Conservation (phyloP, 1,284 basidiomycete species). For the Microbotryum violaceum region DNA sequence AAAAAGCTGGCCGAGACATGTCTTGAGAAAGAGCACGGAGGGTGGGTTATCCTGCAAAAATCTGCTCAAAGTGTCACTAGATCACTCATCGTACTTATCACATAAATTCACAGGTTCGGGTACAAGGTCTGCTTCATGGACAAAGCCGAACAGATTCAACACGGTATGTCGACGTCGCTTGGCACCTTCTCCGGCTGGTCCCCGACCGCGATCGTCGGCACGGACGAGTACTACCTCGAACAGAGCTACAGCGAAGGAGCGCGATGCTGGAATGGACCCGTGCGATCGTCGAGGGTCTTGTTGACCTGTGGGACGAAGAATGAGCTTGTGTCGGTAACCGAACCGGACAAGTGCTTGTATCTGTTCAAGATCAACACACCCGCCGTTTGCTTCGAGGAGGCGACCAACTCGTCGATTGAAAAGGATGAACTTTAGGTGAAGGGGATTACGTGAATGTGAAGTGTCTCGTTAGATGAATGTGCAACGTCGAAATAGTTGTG, state of each 20-base stretch:
- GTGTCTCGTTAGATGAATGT: not conserved
- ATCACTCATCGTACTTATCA: not conserved
- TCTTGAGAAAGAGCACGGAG: slow-evolving; percentile 73
- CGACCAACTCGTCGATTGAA: not conserved
- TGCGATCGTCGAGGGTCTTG: not conserved
- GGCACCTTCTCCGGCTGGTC: slow-evolving; percentile 52
- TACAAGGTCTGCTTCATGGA: slow-evolving; percentile 96
- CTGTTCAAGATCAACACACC: slow-evolving; percentile 78
- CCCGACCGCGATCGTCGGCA: slow-evolving; percentile 51
- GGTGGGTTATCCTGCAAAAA: slow-evolving; percentile 51
- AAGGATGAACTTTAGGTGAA: slow-evolving; percentile 20
- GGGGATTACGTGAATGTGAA: not conserved
- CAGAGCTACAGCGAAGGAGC: slow-evolving; percentile 72
- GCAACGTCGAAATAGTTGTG: no score
- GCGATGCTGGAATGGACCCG: slow-evolving; percentile 91
- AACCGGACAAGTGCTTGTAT: slow-evolving; percentile 97
- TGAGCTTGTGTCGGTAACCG: slow-evolving; percentile 66
- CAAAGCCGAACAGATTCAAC: slow-evolving; percentile 78
- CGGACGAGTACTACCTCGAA: slow-evolving; percentile 66
- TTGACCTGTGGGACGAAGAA: slow-evolving; percentile 75
- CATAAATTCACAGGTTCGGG: slow-evolving; percentile 58
- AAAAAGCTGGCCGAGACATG: slow-evolving; percentile 84
- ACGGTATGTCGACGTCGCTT: slow-evolving; percentile 29
- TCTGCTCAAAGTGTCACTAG: no score
- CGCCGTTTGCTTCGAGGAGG: slow-evolving; percentile 58